phyloP scores from a whole-genome alignment of 176 grass and related monocot genomes.

The Juncus effusus region DNA sequence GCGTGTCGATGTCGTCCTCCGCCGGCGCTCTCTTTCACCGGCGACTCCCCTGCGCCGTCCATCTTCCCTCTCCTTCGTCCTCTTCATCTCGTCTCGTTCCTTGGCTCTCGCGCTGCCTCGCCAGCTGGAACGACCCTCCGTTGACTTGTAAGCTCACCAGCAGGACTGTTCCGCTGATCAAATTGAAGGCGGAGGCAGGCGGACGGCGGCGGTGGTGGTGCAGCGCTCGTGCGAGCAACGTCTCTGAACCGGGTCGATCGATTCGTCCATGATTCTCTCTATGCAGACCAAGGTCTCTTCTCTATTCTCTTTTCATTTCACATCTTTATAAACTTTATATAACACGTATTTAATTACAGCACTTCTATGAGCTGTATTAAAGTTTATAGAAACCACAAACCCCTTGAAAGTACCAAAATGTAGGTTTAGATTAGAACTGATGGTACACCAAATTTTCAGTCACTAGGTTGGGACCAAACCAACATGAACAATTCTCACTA shows the following conservation, averaged over 20 bases:
- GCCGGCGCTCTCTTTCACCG: neutral
- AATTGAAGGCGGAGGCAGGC: neutral
- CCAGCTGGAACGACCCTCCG: neutral
- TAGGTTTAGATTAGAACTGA: too few species aligned
- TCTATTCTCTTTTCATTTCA: too few species aligned
- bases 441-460: too few species aligned
- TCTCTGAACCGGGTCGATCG: slow-evolving; percentile 25
- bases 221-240: neutral
- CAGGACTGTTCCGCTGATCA: neutral
- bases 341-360: too few species aligned
- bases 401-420: too few species aligned
- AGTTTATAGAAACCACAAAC: too few species aligned
- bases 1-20: neutral
- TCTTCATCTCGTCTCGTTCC: neutral
- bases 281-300: slow-evolving; percentile 25
- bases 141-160: neutral
- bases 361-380: too few species aligned
- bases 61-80: neutral
- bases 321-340: too few species aligned
- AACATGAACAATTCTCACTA: too few species aligned
- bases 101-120: neutral
- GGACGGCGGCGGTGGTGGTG: neutral
- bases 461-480: too few species aligned
- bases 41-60: neutral
- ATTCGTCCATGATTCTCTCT: slow-evolving; percentile 18